Evolutionary conservation across 305 asterid genomes (phyloP).

Genomic region (Fraxinus latifolia): DNA sequence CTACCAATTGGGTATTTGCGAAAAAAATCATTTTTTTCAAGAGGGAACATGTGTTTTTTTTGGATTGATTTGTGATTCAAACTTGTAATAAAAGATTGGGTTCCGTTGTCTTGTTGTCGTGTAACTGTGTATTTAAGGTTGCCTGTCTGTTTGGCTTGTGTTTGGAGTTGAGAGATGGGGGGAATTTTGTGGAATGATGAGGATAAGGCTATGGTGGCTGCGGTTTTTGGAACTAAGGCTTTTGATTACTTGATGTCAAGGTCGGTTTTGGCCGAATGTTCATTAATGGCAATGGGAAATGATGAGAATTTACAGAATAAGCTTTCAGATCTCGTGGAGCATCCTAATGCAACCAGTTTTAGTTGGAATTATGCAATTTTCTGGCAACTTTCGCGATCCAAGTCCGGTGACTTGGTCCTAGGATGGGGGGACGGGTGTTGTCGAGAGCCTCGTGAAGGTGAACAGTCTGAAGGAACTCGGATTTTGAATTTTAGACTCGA

Average conservation of each 20-base stretch:
- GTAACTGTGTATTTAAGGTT: constrained; percentile 28
- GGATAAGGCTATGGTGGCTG: constrained; percentile 51
- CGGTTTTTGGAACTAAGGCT: constrained; percentile 53
- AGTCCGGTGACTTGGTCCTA: constrained; percentile 68
- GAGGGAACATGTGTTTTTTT: constrained; percentile 28
- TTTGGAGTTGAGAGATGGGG: constrained; percentile 40
- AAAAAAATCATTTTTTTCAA: constrained; percentile 21
- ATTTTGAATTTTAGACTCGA: constrained; percentile 46
- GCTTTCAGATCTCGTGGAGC: constrained; percentile 93
- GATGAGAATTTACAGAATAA: constrained; percentile 77
- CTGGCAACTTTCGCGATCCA: constrained; percentile 93
- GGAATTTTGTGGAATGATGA: constrained; percentile 44
- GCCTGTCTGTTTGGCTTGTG: constrained; percentile 6
- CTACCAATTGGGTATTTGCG: constrained; percentile 27
- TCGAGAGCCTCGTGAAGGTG: constrained; percentile 70
- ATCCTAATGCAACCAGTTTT: constrained; percentile 50
- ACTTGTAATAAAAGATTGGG: constrained; percentile 15
- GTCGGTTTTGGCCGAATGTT: constrained; percentile 55
- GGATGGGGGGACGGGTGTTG: constrained; percentile 99
- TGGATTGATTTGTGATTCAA: constrained; percentile 25
- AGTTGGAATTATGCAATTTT: constrained; percentile 91
- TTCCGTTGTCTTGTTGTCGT: background rate
- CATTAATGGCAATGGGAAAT: constrained; percentile 64
- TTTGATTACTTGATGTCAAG: constrained; percentile 56
- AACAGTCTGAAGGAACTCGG: constrained; percentile 52